Percentiles rank a stretch among this genome's conserved stretches.
Conservation (phyloP, 352 stramenopile species). For the Phytophthora tentaculata region DNA sequence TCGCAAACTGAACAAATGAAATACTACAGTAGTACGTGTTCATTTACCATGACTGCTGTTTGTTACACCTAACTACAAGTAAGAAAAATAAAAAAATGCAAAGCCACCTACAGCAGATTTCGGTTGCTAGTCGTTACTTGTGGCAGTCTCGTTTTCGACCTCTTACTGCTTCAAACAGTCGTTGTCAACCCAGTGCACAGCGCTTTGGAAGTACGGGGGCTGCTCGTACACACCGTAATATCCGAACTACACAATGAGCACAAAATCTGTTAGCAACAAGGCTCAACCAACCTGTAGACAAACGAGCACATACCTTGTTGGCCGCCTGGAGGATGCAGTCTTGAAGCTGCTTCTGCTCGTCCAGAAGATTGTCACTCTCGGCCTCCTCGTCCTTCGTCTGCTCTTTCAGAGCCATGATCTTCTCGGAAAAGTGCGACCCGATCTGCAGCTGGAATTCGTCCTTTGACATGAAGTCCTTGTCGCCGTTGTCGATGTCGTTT, state of each 20-base stretch:
- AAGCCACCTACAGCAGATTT: conserved; percentile 16
- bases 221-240: conserved; percentile 67
- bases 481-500: conserved; percentile 11
- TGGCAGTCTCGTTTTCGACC: neutral
- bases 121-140: conserved; percentile 2
- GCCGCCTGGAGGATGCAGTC: conserved; percentile 53
- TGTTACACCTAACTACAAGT: conserved; percentile 25
- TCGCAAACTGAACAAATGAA: neutral
- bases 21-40: conserved; percentile 24
- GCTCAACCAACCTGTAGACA: neutral
- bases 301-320: conserved; percentile 45
- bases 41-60: conserved; percentile 24
- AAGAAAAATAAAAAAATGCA: conserved; percentile 24
- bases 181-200: conserved; percentile 54
- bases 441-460: conserved; percentile 50
- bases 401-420: conserved; percentile 34
- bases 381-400: conserved; percentile 27
- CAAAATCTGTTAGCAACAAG: conserved; percentile 10
- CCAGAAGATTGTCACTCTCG: conserved; percentile 24
- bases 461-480: conserved; percentile 53
- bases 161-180: conserved; percentile 44
- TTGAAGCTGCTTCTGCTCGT: conserved; percentile 37
- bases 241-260: conserved; percentile 42
- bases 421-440: conserved; percentile 31
- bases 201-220: conserved; percentile 47